phyloP scores from a whole-genome alignment of 2,329 filamentous ascomycete species.

The Biscogniauxia mediterranea region DNA sequence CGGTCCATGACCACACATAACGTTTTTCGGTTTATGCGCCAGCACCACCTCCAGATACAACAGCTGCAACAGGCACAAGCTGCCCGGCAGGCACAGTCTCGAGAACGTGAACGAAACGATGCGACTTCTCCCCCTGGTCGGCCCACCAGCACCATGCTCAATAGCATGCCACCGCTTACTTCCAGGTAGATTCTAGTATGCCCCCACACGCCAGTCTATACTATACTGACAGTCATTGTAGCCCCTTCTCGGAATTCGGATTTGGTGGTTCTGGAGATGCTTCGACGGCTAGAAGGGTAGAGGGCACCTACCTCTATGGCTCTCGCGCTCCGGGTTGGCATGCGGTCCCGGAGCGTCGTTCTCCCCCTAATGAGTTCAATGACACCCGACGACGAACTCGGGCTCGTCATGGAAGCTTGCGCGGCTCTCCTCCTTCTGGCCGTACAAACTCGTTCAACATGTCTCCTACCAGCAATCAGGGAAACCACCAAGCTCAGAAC shows the following conservation, averaged over 20 bases:
- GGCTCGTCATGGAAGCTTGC: slow-evolving; percentile 27
- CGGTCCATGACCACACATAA: slow-evolving; percentile 15
- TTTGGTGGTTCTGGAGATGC: neutral
- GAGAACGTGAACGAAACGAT: slow-evolving; percentile 16
- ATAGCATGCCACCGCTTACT: slow-evolving; percentile 5
- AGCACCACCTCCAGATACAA: slow-evolving; percentile 24
- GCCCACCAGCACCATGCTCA: slow-evolving; percentile 6
- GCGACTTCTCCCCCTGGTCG: slow-evolving; percentile 12
- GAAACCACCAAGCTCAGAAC: slow-evolving; percentile 13
- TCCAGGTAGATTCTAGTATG: slow-evolving; percentile 11
- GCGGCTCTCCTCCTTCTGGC: slow-evolving; percentile 24
- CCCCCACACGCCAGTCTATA: neutral
- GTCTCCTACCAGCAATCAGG: slow-evolving; percentile 12
- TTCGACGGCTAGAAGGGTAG: slow-evolving; percentile 16
- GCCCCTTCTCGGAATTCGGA: slow-evolving; percentile 6
- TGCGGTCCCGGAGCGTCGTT: slow-evolving; percentile 24
- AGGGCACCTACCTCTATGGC: slow-evolving; percentile 10
- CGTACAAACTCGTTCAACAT: slow-evolving; percentile 20
- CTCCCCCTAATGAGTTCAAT: slow-evolving; percentile 28
- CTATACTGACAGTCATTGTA: slow-evolving; percentile 4
- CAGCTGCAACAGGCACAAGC: slow-evolving; percentile 6
- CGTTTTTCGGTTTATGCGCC: slow-evolving; percentile 27
- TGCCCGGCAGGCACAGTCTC: slow-evolving; percentile 4
- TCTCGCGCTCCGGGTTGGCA: slow-evolving; percentile 19
- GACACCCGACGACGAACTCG: slow-evolving; percentile 32